Conservation (phyloP, 1,139 yeast species). For the Protomyces inundatus region DNA sequence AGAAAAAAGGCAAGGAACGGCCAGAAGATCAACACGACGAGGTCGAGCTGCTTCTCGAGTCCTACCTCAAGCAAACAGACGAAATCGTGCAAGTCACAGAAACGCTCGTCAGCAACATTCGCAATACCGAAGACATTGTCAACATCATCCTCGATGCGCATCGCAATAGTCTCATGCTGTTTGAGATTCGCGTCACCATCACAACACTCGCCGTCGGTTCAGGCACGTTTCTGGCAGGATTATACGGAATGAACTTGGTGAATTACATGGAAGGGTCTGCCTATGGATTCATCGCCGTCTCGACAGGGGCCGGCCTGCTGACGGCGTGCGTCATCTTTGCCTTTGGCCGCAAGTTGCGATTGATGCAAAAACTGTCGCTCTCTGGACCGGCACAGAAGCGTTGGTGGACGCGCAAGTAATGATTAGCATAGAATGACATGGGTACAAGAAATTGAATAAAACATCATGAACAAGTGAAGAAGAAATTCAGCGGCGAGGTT, state of each 20-base stretch:
- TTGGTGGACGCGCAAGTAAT: background rate
- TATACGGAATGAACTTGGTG: constrained; percentile 92
- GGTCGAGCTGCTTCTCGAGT: constrained; percentile 81
- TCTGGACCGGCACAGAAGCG: background rate
- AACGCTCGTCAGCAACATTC: constrained; percentile 73
- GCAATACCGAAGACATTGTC: constrained; percentile 92
- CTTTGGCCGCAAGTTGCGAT: constrained; percentile 9
- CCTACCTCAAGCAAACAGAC: constrained; percentile 91
- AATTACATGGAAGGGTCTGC: constrained; percentile 78
- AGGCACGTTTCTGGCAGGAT: constrained; percentile 69
- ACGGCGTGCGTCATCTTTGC: constrained; percentile 39
- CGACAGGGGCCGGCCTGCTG: constrained; percentile 45
- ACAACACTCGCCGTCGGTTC: constrained; percentile 80
- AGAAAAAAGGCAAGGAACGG: constrained; percentile 38
- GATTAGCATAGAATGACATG: too few species aligned
- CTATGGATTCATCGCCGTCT: constrained; percentile 60
- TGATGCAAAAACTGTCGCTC: constrained; percentile 21
- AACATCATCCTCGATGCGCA: constrained; percentile 92
- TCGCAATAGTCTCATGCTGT: constrained; percentile 85
- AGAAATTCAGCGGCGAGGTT: background rate
- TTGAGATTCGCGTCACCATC: constrained; percentile 63
- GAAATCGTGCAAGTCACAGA: constrained; percentile 94
- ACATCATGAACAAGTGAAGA: too few species aligned
- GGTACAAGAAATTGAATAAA: too few species aligned
- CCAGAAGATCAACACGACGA: constrained; percentile 48